Base-by-base conservation (phyloP, 2,329 filamentous ascomycete genomes). In the Emmonsia crescens region DNA sequence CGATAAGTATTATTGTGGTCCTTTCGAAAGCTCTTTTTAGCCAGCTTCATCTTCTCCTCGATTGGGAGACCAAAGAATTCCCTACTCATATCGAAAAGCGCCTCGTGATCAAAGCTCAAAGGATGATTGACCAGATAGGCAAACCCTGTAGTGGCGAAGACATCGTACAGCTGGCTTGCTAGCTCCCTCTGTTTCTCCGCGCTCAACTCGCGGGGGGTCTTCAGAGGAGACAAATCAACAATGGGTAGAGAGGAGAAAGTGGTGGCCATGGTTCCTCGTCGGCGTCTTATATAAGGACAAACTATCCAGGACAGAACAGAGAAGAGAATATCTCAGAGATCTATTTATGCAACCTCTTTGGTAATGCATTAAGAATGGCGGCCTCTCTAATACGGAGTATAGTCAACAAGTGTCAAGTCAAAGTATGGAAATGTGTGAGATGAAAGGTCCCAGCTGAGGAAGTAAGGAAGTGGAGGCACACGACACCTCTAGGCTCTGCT, bases 71-170 rank as follows among this genome's bases (percentile, higher is more conserved):
- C 67, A 61, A 78, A 79, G 65, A 78, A 76, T 16, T 72, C 66
- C 56, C 71, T 68, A 3, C 74, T 75, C 8, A 80, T 64, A 1
- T 62, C 64, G 62, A 80, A 79, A 1, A 80, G 72, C 57, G 77
- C 73, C 0, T 74, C 72, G 63, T 79, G 75, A 42, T 66, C 64
- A 66, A 76, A 78, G 31, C 73, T 75, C 31, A 79, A 64, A 0
- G 78, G 77, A 5, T 71, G 60, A 63, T 79, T 77, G 40, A 73
- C 68, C 8, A 80, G 71, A 64, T 80, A 80, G 6, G 77, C 77
- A 64, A 79, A 80, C 8, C 78, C 78, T 2, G 75, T 77, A 1
- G 76, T 79, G 4, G 76, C 69, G 61, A 79, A 78, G 14, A 76
- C 75, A 58, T 76, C 66, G 66, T 77, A 72, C 6, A 80, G 69